Conservation (phyloP, 805 yeast species). For the Ogataea paraovalis region DNA sequence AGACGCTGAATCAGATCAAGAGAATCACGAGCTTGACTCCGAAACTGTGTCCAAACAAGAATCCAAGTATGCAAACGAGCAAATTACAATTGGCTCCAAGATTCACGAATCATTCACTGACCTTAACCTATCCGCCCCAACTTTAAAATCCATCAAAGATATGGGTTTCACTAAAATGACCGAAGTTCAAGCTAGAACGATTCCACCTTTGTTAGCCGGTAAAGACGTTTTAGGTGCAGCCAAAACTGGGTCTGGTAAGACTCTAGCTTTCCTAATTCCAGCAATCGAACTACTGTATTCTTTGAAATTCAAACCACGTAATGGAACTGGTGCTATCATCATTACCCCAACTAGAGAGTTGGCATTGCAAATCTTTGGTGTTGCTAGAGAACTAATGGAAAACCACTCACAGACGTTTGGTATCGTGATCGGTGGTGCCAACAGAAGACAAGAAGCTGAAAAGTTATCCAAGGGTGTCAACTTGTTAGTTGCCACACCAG, state of each 20-base stretch:
- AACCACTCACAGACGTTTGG: constrained; percentile 92
- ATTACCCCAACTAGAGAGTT: constrained; percentile 97
- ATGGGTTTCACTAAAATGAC: constrained; percentile 96
- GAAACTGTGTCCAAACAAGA: constrained; percentile 22
- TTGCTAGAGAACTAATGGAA: constrained; percentile 90
- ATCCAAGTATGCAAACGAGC: constrained; percentile 22
- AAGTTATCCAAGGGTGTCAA: constrained; percentile 93
- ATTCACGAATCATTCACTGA: constrained; percentile 38
- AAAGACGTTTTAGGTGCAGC: constrained; percentile 99
- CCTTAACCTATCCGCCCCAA: constrained; percentile 73
- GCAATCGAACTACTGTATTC: constrained; percentile 91
- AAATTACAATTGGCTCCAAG: constrained; percentile 25
- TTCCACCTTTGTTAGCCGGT: constrained; percentile 95
- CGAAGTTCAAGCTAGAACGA: constrained; percentile 89
- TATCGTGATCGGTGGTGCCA: constrained; percentile 97
- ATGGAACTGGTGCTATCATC: constrained; percentile 95
- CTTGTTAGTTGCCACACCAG: constrained; percentile 93
- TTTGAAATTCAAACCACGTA: constrained; percentile 92
- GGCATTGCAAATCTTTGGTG: constrained; percentile 96
- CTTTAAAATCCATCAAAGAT: constrained; percentile 71
- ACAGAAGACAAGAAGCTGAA: constrained; percentile 96
- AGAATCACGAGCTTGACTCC: constrained; percentile 13
- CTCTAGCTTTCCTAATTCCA: constrained; percentile 91
- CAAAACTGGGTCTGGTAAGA: constrained; percentile 98
- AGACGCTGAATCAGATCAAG: constrained; percentile 8